Percentiles rank a stretch among this genome's conserved stretches.
phyloP scores from a whole-genome alignment of 2,329 filamentous ascomycete species.

The Huntiella savannae region DNA sequence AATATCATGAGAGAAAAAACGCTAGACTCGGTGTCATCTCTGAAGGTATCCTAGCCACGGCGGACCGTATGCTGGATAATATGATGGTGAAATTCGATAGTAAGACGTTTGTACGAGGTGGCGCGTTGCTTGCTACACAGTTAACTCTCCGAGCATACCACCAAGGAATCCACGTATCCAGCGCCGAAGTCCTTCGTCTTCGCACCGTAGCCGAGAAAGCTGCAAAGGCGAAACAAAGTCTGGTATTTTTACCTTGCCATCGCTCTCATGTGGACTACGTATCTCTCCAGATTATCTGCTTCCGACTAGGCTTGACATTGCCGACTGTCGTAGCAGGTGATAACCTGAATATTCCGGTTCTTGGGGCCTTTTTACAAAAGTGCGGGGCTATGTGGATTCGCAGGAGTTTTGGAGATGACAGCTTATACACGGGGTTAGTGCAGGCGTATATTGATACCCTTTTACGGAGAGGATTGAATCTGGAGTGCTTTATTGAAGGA shows the following conservation, averaged over 20 bases:
- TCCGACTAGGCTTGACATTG: constrained; percentile 70
- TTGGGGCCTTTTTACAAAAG: constrained; percentile 81
- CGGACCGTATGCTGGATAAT: constrained; percentile 69
- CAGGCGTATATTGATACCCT: constrained; percentile 91
- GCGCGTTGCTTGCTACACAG: constrained; percentile 79
- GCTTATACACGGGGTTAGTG: constrained; percentile 78
- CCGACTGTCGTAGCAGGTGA: constrained; percentile 90
- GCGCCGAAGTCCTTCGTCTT: constrained; percentile 73
- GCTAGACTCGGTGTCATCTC: constrained; percentile 18
- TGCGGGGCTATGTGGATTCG: constrained; percentile 97
- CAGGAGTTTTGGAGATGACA: constrained; percentile 77
- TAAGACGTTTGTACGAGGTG: constrained; percentile 75
- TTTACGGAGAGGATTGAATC: constrained; percentile 76
- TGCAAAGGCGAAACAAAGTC: constrained; percentile 73
- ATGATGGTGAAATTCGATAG: constrained; percentile 99
- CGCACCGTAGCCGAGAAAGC: constrained; percentile 68
- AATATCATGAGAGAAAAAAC: constrained; percentile 1
- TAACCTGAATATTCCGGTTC: constrained; percentile 82
- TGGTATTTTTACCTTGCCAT: constrained; percentile 89
- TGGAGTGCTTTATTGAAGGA: constrained; percentile 96
- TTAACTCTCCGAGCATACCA: constrained; percentile 84
- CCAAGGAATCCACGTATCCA: constrained; percentile 90
- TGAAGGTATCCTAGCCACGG: constrained; percentile 55
- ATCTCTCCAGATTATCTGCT: constrained; percentile 86
- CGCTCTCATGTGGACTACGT: constrained; percentile 94